A percentile compares a stretch with the other conserved stretches of the same genome.
Evolutionary conservation across 805 yeast genomes (phyloP).

Genomic region (Metschnikowia peoriensis): DNA sequence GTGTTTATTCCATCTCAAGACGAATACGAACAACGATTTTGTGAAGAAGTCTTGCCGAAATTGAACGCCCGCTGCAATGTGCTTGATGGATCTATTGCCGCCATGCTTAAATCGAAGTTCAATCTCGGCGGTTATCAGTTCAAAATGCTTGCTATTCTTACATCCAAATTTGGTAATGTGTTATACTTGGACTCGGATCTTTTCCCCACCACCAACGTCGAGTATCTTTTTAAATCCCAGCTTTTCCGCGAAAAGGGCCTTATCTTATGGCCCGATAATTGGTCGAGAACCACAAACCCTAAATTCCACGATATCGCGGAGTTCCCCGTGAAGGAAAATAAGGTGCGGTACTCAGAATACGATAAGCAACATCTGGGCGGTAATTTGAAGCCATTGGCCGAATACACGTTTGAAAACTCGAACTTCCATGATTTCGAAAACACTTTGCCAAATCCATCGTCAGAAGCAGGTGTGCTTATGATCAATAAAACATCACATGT

Average conservation of each 20-base stretch:
- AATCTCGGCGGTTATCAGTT: constrained; percentile 48
- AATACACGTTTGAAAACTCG: constrained; percentile 28
- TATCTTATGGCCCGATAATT: constrained; percentile 67
- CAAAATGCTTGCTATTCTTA: constrained; percentile 57
- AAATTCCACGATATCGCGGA: constrained; percentile 54
- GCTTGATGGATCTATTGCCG: constrained; percentile 30
- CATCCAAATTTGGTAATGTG: constrained; percentile 52
- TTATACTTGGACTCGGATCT: constrained; percentile 53
- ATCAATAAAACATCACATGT: constrained; percentile 60
- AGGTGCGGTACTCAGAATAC: constrained; percentile 31
- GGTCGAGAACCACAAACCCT: constrained; percentile 70
- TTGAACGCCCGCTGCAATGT: constrained; percentile 48
- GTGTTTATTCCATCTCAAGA: constrained; percentile 43
- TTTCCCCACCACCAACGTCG: constrained; percentile 43
- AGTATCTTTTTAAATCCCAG: constrained; percentile 45
- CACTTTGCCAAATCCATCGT: constrained; percentile 62
- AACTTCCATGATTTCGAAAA: constrained; percentile 62
- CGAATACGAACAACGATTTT: constrained; percentile 48
- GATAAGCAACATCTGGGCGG: constrained; percentile 34
- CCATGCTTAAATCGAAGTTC: constrained; percentile 17
- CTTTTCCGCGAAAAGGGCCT: constrained; percentile 47
- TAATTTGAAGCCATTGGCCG: constrained; percentile 21
- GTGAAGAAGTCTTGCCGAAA: constrained; percentile 42
- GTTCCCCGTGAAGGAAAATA: constrained; percentile 30
- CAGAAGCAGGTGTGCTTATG: constrained; percentile 70